Base-by-base conservation (phyloP, 2,329 filamentous ascomycete genomes). In the Dothidotthia symphoricarpi region DNA sequence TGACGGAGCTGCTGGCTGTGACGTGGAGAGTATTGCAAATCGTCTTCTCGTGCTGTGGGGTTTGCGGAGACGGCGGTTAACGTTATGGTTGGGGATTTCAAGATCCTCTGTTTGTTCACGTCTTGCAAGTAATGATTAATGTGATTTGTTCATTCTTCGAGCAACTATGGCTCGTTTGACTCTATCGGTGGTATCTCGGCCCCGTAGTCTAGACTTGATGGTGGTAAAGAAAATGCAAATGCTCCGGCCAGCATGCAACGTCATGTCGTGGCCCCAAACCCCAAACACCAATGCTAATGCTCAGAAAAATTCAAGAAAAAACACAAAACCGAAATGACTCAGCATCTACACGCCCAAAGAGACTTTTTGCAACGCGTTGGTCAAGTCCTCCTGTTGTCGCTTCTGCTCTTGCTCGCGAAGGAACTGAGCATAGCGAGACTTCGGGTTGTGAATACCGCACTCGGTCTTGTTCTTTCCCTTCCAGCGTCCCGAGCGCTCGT, bases 361-460 rank as follows among this genome's bases (percentile, higher is more conserved):
- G 24, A 62, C 51, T 31, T 60, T 48, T 66, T 62, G 43, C 42
- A 64, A 38, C 26, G 55, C 57, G 37, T 51, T 55, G 44, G 48
- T 54, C 39, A 65, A 43, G 15, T 54, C 58, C 31, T 63, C 59
- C 17, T 63, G 73, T 47, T 38, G 69, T 53, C 24, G 67, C 74
- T 87, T 83, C 61, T 76, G 72, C 64, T 88, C 83, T 68, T 86
- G 80, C 45, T 88, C 82, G 57, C 77, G 76, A 39, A 95, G 71
- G 69, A 85, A 96, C 70, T 90, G 82, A 9, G 89, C 86, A 62
- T 97, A 98, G 55, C 89, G 84, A 41, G 88, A 95, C 68, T 90
- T 85, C 71, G 93, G 94, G 77, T 97, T 97, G 80, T 98, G 93
- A 63, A 98, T 97, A 31, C 93, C 93, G 68, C 93, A 98, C 75